Conservation (phyloP, 2,329 filamentous ascomycete genomes). For the Pseudogymnoascus destructans region DNA sequence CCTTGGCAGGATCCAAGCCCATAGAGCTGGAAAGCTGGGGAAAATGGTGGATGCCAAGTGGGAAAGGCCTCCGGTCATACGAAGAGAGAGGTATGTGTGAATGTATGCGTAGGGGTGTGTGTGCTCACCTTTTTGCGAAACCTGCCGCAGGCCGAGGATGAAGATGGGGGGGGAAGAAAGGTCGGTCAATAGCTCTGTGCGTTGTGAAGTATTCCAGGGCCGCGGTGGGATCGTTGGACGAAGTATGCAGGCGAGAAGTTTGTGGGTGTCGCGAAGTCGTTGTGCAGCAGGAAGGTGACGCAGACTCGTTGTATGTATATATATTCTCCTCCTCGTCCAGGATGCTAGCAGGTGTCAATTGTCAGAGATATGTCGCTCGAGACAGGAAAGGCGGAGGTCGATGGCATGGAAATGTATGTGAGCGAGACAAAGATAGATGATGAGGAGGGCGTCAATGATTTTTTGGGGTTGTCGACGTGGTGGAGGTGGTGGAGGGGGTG, state of each 20-base stretch:
- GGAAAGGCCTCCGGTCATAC: neutral
- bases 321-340: neutral
- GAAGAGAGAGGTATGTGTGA: neutral
- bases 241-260: neutral
- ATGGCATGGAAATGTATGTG: slow-evolving; percentile 3
- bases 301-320: neutral
- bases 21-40: neutral
- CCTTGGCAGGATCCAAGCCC: neutral
- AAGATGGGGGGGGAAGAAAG: neutral
- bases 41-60: neutral
- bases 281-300: slow-evolving; percentile 4
- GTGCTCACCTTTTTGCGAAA: slow-evolving; percentile 1
- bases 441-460: neutral
- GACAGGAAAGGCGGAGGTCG: neutral
- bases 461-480: neutral
- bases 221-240: neutral
- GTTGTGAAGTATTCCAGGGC: neutral
- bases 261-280: neutral
- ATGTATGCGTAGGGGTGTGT: neutral
- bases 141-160: neutral
- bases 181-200: neutral
- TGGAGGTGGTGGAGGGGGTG: neutral
- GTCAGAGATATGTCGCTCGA: neutral
- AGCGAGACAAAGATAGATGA: neutral
- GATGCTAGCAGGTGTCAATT: neutral